Conservation (phyloP, 2,329 filamentous ascomycete genomes). For the Aureobasidium sp. region DNA sequence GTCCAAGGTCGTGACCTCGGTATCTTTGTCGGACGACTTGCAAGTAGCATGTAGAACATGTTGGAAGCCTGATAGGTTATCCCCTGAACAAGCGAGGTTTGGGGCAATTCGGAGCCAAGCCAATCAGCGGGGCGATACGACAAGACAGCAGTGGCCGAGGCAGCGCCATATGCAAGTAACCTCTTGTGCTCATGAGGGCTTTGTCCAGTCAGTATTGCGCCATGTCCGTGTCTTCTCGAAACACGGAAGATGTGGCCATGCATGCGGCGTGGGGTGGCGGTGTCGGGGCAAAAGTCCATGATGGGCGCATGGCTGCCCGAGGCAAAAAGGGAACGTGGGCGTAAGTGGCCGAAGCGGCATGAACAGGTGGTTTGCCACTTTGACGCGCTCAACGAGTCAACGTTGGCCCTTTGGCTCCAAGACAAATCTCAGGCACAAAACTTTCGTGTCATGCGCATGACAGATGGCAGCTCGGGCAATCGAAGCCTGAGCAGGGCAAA, state of each 20-base stretch:
- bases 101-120: not conserved
- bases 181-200: not conserved
- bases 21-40: conserved; percentile 8
- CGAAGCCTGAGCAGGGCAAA: not conserved
- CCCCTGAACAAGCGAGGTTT: not conserved
- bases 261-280: no score
- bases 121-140: not conserved
- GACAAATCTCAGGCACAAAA: not conserved
- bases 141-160: not conserved
- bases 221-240: conserved; percentile 4
- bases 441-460: not conserved
- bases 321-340: not conserved
- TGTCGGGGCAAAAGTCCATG: no score
- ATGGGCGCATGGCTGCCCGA: not conserved
- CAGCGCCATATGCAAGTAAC: not conserved
- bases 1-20: not conserved
- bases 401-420: not conserved
- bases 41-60: not conserved
- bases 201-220: not conserved
- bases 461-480: not conserved
- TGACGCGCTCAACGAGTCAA: not conserved
- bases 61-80: conserved; percentile 2
- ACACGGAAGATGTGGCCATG: conserved; percentile 7
- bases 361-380: not conserved
- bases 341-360: not conserved